A percentile compares a stretch with the other conserved stretches of the same genome.
Evolutionary conservation across 306 rosid species (phyloP).

Genomic region (Dalbergia cultrata): DNA sequence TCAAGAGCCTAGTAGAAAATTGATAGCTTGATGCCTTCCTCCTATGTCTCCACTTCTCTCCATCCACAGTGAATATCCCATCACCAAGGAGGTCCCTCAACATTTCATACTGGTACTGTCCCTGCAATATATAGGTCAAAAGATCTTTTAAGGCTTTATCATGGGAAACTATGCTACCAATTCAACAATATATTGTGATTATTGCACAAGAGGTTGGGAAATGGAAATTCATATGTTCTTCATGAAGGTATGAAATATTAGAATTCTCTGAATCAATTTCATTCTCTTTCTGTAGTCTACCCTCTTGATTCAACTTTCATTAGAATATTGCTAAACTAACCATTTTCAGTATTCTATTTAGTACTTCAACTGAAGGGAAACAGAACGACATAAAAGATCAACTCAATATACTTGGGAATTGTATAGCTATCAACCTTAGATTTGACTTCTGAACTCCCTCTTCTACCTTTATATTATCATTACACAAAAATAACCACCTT

Average conservation of each 20-base stretch:
- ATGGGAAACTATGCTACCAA: background rate
- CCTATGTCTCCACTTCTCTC: constrained; percentile 64
- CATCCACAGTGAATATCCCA: constrained; percentile 68
- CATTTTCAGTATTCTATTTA: background rate
- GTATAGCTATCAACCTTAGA: background rate
- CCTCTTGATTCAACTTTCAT: background rate
- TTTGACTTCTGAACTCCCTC: background rate
- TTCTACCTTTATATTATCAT: background rate
- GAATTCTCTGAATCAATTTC: background rate
- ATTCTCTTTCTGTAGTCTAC: background rate
- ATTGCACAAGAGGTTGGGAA: background rate
- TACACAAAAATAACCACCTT: background rate
- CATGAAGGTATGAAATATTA: background rate
- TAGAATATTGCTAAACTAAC: background rate
- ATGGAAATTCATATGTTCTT: background rate
- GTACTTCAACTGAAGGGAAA: background rate
- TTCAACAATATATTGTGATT: background rate
- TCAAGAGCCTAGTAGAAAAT: constrained; percentile 54
- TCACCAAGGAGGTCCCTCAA: constrained; percentile 69
- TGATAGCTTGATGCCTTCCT: constrained; percentile 59
- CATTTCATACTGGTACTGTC: constrained; percentile 49
- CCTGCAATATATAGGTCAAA: constrained; percentile 35
- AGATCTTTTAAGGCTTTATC: background rate
- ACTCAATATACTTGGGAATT: background rate
- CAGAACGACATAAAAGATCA: background rate